phyloP scores from a whole-genome alignment of 1,139 yeast species.

The Candida sp. region DNA sequence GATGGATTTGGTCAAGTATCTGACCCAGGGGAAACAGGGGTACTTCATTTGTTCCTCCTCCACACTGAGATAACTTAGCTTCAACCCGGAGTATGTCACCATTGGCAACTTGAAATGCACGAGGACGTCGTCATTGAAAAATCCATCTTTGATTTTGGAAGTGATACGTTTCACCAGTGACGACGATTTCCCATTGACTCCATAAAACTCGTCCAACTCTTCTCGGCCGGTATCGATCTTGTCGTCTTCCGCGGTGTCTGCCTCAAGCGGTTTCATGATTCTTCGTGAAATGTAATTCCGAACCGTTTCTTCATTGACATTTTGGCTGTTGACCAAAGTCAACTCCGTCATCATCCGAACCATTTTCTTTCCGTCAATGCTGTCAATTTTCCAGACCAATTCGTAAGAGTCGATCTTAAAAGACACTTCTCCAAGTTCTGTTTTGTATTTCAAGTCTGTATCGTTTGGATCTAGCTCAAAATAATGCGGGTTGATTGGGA shows the following conservation, averaged over 20 bases:
- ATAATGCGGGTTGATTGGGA: conserved; percentile 42
- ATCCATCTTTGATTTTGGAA: conserved; percentile 11
- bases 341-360: conserved; percentile 52
- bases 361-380: conserved; percentile 53
- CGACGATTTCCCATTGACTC: conserved; percentile 36
- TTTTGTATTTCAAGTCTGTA: conserved; percentile 38
- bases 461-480: conserved; percentile 40
- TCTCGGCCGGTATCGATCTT: conserved; percentile 22
- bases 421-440: conserved; percentile 46
- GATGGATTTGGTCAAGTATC: conserved; percentile 39
- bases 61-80: conserved; percentile 42
- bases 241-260: neutral
- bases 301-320: conserved; percentile 13
- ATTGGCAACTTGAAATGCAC: conserved; percentile 43
- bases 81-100: conserved; percentile 48
- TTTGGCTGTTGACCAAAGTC: conserved; percentile 17
- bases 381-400: conserved; percentile 63
- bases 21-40: conserved; percentile 53
- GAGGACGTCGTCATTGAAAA: conserved; percentile 30
- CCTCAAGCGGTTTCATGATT: neutral
- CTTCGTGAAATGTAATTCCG: conserved; percentile 7
- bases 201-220: conserved; percentile 46
- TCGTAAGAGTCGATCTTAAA: conserved; percentile 51
- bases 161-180: conserved; percentile 23
- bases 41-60: conserved; percentile 47